A percentile compares a stretch with the other conserved stretches of the same genome.
Conservation (phyloP, 78 protist species). For the Dictyostelium brefeldianum region DNA sequence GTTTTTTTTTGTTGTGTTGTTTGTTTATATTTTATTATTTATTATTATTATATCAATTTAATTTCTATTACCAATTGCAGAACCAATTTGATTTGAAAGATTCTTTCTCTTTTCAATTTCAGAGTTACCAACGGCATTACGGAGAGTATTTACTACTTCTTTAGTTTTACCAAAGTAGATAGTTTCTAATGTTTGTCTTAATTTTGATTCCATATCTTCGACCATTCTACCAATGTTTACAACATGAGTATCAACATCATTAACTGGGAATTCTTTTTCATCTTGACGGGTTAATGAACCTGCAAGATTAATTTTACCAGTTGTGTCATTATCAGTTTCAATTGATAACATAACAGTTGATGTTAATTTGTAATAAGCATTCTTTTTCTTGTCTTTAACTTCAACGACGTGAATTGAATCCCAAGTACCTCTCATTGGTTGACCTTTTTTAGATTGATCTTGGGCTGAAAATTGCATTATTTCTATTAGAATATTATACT, state of each 20-base stretch:
- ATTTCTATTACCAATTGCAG: constrained; percentile 47
- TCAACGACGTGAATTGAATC: constrained; percentile 98
- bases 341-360: constrained; percentile 96
- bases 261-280: constrained; percentile 64
- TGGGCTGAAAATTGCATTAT: constrained; percentile 74
- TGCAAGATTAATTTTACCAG: constrained; percentile 90
- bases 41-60: background rate
- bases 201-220: constrained; percentile 95
- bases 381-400: constrained; percentile 80
- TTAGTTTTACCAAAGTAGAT: constrained; percentile 98
- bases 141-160: constrained; percentile 89
- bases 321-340: constrained; percentile 78
- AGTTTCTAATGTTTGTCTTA: constrained; percentile 92
- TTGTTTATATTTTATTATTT: too few species aligned
- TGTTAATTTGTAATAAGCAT: constrained; percentile 93
- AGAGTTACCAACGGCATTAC: constrained; percentile 60
- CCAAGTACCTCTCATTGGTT: constrained; percentile 94
- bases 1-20: too few species aligned
- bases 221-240: constrained; percentile 97
- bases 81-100: constrained; percentile 83
- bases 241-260: constrained; percentile 88
- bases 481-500: too few species aligned
- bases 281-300: constrained; percentile 94
- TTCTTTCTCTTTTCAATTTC: constrained; percentile 80
- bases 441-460: constrained; percentile 87